Evolutionary conservation across 1,284 basidiomycete genomes (phyloP), one percentile per base, ranked within the genome.

Genomic region (Malassezia yamatoensis): DNA sequence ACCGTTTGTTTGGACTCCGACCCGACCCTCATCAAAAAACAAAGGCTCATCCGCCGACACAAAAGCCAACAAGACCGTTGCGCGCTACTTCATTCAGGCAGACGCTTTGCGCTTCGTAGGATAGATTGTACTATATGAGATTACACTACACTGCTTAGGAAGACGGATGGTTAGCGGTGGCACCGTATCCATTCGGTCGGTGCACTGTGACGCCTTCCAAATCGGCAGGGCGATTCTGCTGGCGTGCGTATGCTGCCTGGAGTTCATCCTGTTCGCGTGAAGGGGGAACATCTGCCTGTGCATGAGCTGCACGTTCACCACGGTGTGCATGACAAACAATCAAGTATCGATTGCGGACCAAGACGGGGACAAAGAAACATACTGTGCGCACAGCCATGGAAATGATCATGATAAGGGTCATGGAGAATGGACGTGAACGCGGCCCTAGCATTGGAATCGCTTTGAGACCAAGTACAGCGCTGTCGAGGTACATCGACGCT

Each of bases 41-140:
- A 57, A 6, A 59, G 62, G n/a, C 50, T 53, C 16, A 53, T 20
- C 20, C 1, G 2, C 42, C 10, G 43, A 51, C 11, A 15, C 35
- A 11, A 34, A 13, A 5, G 43, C 29, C 20, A 46, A 40, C 35
- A 53, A 55, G 15, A 54, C 57, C 1, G 42, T 69, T 15, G 69
- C 55, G 11, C 61, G 63, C 37, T 70, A 62, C 61, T 66, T 62
- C 40, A 65, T 72, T 2, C 63, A 65, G 55, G 69, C 67, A 5
- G 69, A 72, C 53, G 63, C 60, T 33, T 61, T 72, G 24, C 51
- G 69, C 9, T 72, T 72, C 46, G 64, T 70, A 9, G 69, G 69
- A 1, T 72, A 57, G 39, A 29, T 29, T 44, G 13, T 41, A 15
- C 18, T 12, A 29, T 45, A 29, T 29, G 24, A 7, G 7, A 29